Conservation (phyloP, 1,284 basidiomycete genomes). For the Fomes fomentarius region DNA sequence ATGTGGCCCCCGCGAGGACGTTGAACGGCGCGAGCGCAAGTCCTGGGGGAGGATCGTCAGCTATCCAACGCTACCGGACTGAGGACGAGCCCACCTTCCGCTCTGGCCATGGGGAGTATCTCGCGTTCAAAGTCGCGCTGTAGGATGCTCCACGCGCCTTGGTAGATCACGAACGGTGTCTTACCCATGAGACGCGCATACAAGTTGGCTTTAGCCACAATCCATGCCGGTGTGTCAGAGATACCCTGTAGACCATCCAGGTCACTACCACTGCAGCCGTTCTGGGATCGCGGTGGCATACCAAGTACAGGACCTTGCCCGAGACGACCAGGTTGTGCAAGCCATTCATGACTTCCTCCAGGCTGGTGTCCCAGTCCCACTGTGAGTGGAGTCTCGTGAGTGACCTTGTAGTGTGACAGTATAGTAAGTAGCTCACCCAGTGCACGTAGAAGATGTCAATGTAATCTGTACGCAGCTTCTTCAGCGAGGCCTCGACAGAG, state of each 20-base stretch:
- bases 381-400: not conserved
- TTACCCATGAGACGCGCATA: constrained; percentile 42
- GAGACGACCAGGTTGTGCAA: constrained; percentile 44
- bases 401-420: not conserved
- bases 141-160: constrained; percentile 54
- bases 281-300: constrained; percentile 15
- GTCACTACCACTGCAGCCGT: too few relatives aligned
- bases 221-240: constrained; percentile 35
- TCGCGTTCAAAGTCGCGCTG: constrained; percentile 38
- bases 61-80: too few relatives aligned
- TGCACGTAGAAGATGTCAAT: constrained; percentile 43
- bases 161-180: constrained; percentile 55
- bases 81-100: constrained; percentile 39
- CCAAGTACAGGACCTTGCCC: constrained; percentile 49
- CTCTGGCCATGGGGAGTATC: constrained; percentile 53
- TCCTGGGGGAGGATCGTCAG: constrained; percentile 28
- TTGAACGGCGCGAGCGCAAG: constrained; percentile 54
- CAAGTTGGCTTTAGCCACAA: constrained; percentile 31
- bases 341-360: constrained; percentile 53
- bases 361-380: constrained; percentile 45
- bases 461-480: constrained; percentile 50
- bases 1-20: constrained; percentile 52
- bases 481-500: constrained; percentile 42
- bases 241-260: constrained; percentile 23
- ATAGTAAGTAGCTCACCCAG: constrained; percentile 10